Evolutionary conservation across 2,329 filamentous ascomycete genomes (phyloP).

Genomic region (Talaromyces atroroseus): DNA sequence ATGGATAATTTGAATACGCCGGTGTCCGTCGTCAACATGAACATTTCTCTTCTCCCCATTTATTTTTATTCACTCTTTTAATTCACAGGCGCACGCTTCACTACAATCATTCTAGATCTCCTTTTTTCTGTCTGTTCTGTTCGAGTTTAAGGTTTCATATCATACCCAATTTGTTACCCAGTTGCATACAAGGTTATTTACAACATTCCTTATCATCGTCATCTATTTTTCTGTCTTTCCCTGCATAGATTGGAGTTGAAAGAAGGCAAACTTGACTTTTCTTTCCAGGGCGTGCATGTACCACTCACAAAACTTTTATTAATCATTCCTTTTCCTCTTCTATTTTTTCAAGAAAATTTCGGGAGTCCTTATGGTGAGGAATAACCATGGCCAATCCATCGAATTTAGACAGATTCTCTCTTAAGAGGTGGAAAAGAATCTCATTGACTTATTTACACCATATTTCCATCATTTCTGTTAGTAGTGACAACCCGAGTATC

Average conservation of each 20-base stretch:
- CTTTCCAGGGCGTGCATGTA: background rate
- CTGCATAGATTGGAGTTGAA: background rate
- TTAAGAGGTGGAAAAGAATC: background rate
- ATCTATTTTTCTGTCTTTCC: conserved; percentile 5
- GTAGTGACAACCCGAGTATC: background rate
- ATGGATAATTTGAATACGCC: background rate
- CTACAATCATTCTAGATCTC: background rate
- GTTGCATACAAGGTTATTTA: background rate
- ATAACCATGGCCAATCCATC: background rate
- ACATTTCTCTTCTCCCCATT: background rate
- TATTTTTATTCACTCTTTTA: conserved; percentile 8
- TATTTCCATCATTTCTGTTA: background rate
- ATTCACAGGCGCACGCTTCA: background rate
- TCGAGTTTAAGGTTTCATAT: background rate
- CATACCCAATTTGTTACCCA: background rate
- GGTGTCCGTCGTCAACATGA: background rate
- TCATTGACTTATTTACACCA: background rate
- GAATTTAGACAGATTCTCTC: background rate
- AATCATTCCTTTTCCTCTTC: background rate
- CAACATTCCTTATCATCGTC: background rate
- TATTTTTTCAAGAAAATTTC: background rate
- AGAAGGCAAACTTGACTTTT: background rate
- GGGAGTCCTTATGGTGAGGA: background rate
- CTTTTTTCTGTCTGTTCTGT: background rate
- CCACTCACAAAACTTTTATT: background rate